phyloP scores from a whole-genome alignment of 192 early-diverging fungal genomes.

The Gamsiella multidivaricata region DNA sequence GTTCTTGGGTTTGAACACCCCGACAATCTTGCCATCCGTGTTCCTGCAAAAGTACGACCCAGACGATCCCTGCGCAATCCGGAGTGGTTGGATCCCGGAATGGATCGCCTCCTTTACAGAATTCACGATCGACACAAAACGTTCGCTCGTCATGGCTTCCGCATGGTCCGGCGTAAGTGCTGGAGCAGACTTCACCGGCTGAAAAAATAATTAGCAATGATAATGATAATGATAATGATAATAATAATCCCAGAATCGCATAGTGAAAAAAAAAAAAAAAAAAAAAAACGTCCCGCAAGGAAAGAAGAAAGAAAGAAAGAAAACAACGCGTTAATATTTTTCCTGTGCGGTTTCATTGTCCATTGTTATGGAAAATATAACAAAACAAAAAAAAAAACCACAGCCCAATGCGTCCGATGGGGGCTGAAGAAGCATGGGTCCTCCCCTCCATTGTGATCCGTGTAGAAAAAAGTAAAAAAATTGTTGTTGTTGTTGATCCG shows the following conservation, averaged over 20 bases:
- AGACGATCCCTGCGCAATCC: slow-evolving; percentile 81
- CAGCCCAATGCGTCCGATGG: too few relatives aligned
- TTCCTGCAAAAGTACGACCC: slow-evolving; percentile 93
- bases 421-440: neutral
- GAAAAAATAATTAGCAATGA: neutral
- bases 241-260: too few relatives aligned
- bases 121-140: slow-evolving; percentile 57
- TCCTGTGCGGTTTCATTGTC: neutral
- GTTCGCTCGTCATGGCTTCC: slow-evolving; percentile 58
- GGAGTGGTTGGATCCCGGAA: slow-evolving; percentile 56
- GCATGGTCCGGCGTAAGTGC: slow-evolving; percentile 55
- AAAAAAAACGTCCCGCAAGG: neutral
- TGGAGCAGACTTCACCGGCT: slow-evolving; percentile 42
- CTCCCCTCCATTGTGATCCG: neutral
- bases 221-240: too few relatives aligned
- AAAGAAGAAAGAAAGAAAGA: neutral
- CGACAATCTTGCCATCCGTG: slow-evolving; percentile 78
- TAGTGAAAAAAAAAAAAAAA: too few relatives aligned
- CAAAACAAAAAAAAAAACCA: neutral
- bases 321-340: slow-evolving; percentile 2
- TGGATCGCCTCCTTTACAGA: slow-evolving; percentile 64
- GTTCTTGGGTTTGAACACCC: slow-evolving; percentile 91
- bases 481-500: neutral
- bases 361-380: too few relatives aligned
- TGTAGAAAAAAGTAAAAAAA: neutral